Base-by-base conservation (phyloP, 495 filamentous ascomycete genomes). In the Xylaria acuta region DNA sequence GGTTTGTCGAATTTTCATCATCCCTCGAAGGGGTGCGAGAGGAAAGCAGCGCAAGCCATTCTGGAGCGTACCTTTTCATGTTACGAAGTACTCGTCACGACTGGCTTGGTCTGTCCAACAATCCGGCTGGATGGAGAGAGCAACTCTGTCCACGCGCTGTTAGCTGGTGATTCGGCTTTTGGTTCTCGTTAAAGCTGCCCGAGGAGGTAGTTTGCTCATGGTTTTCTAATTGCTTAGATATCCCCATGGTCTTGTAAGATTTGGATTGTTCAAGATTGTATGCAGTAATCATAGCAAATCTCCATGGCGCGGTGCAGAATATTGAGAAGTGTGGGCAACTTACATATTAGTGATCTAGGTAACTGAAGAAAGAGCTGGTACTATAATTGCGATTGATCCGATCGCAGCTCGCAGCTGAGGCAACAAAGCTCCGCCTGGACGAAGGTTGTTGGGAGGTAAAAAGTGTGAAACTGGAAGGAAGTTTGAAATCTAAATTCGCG, bases 1-100 rank as follows among this genome's bases (percentile, higher is more conserved):
- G 91, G 77, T 78, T 89, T 90, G 74, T 79, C 86, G 91, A 40
- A 90, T 94, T 87, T 87, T 88, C 82, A 90, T 97, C 94, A 97
- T 96, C 92, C 96, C 75, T 76, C 76, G 45, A 25, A 70, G 41
- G 71, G 36, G 41, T 22, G 45, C 9, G 22, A 65, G n/a, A 34
- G 43, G 41, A 49, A 47, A 54, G 22, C n/a, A 66, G 32, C 9
- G 41, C 20, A 9, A 27, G 12, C 0, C n/a, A 9, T 20, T 27
- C 62, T 25, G 54, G 38, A 40, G 67, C 75, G 27, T 74, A 79
- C 77, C 77, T 79, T 77, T 73, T 20, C 12, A 64, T 63, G 43
- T n/a, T 30, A 53, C 34, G 32, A 49, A 9, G n/a, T 5, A 38
- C 20, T 64, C 6, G 45, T 38, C 11, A 16, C 7, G 14, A 49